phyloP scores from a whole-genome alignment of 2,329 filamentous ascomycete species.

The Tolypocladium tundrense region DNA sequence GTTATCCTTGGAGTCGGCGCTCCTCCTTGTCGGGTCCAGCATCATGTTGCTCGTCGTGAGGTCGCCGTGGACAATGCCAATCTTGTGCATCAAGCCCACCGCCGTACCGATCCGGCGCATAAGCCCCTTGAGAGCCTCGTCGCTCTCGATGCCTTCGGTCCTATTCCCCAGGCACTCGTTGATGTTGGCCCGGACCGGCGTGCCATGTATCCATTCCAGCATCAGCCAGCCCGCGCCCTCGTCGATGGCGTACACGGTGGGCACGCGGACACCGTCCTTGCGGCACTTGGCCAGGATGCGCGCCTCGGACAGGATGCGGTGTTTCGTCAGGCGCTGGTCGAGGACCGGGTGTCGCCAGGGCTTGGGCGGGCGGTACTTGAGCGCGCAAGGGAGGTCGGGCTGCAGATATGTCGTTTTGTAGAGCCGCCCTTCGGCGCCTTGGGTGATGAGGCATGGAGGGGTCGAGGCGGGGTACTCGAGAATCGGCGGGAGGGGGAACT shows the following conservation, averaged over 20 bases:
- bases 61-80: constrained; percentile 89
- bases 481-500: constrained; percentile 49
- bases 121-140: constrained; percentile 45
- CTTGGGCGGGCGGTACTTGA: constrained; percentile 88
- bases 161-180: constrained; percentile 55
- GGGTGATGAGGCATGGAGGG: constrained; percentile 63
- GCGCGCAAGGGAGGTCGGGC: constrained; percentile 57
- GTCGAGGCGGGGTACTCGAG: constrained; percentile 52
- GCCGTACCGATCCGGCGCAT: constrained; percentile 62
- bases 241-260: constrained; percentile 64
- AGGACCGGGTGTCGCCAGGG: constrained; percentile 85
- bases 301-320: constrained; percentile 81
- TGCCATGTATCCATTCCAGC: constrained; percentile 76
- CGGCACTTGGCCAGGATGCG: constrained; percentile 71
- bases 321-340: constrained; percentile 75
- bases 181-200: constrained; percentile 57
- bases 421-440: constrained; percentile 92
- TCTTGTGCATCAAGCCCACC: constrained; percentile 66
- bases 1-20: constrained; percentile 9
- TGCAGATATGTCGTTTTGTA: constrained; percentile 77
- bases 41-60: constrained; percentile 97
- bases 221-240: constrained; percentile 61
- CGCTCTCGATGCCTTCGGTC: constrained; percentile 26
- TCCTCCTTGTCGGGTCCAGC: constrained; percentile 37
- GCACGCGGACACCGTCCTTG: constrained; percentile 71